Conservation (phyloP, 345 rosid species). For the Rhodomyrtus tomentosa region DNA sequence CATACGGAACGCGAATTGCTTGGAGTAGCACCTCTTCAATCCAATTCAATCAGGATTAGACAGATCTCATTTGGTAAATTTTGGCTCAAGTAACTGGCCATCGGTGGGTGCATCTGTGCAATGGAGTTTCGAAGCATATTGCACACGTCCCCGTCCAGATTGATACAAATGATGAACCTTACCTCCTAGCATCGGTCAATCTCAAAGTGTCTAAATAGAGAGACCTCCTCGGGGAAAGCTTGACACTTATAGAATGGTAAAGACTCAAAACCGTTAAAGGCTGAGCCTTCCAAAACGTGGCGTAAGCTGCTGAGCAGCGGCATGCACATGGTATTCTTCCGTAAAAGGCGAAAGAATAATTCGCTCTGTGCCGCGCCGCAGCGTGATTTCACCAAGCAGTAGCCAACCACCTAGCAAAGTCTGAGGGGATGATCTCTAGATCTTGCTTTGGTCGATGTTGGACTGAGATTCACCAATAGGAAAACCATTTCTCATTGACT, state of each 20-base stretch:
- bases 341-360: constrained; percentile 43
- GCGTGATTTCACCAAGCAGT: neutral
- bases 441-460: neutral
- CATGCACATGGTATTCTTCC: constrained; percentile 25
- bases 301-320: too few relatives aligned
- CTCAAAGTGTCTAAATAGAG: neutral
- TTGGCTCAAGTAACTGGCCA: neutral
- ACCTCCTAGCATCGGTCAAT: neutral
- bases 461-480: neutral
- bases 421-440: neutral
- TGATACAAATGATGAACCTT: neutral
- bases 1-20: neutral
- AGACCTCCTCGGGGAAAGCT: neutral
- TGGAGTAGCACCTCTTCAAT: neutral
- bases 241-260: neutral
- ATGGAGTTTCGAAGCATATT: neutral
- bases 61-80: neutral
- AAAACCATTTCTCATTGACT: neutral
- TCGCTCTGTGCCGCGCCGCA: constrained; percentile 25
- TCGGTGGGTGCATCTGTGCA: neutral
- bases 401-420: neutral
- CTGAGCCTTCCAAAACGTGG: neutral
- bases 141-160: neutral
- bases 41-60: neutral
- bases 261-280: neutral